Evolutionary conservation across 139 green algal genomes (phyloP).

Genomic region (Tetratostichococcus sp.): DNA sequence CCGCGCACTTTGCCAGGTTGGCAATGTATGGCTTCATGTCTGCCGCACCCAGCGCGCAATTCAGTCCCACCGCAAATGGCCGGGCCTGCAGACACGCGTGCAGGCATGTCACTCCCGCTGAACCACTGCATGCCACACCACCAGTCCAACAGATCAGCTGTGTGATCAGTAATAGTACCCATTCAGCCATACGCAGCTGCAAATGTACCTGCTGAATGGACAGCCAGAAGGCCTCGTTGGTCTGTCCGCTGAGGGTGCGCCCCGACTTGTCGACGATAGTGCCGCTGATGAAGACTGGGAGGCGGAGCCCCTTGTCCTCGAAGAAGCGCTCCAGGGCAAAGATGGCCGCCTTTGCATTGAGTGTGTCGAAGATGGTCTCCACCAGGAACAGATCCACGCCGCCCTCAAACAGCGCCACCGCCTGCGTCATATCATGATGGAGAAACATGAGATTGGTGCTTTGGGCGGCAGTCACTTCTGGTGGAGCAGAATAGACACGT

Average conservation of each 20-base stretch:
- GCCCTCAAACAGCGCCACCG: slow-evolving; percentile 75
- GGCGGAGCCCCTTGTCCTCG: slow-evolving; percentile 53
- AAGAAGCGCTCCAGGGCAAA: slow-evolving; percentile 92
- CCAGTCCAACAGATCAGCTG: too few species aligned
- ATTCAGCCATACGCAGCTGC: too few species aligned
- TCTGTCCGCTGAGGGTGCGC: slow-evolving; percentile 94
- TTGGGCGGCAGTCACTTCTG: too few species aligned
- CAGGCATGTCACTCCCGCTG: too few species aligned
- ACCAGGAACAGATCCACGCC: slow-evolving; percentile 96
- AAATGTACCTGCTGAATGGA: not conserved
- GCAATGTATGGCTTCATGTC: slow-evolving; percentile 96
- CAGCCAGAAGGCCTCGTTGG: slow-evolving; percentile 98
- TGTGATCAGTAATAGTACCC: too few species aligned
- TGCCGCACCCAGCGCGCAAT: slow-evolving; percentile 92
- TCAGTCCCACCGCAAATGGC: slow-evolving; percentile 92
- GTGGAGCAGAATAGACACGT: too few species aligned
- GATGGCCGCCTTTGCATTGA: slow-evolving; percentile 94
- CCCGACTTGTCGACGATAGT: slow-evolving; percentile 96
- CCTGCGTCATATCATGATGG: too few species aligned
- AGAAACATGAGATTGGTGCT: too few species aligned
- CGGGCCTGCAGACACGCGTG: slow-evolving; percentile 80
- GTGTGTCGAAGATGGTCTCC: slow-evolving; percentile 99
- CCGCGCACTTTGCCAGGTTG: slow-evolving; percentile 80
- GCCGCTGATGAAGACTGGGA: slow-evolving; percentile 93
- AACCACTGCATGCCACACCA: too few species aligned